These are phyloP conservation scores for Pseudogymnoascus sp. DNA, from an alignment of 2,329 filamentous ascomycete genomes.

Conservation along the genomic window DNA sequence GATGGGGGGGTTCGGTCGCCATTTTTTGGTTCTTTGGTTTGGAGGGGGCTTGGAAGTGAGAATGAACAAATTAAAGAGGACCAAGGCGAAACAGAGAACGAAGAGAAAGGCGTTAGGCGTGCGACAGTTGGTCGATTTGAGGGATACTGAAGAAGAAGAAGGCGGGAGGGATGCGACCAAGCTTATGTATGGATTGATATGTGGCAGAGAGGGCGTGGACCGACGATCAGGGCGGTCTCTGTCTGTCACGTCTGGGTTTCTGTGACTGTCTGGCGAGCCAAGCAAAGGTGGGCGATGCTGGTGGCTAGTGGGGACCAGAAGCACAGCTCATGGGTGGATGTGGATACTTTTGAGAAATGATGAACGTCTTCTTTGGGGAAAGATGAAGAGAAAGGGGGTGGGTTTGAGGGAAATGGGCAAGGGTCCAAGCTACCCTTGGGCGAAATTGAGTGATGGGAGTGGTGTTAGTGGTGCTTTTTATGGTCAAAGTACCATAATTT, in stretches of 20 bases:
- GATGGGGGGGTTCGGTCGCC: not conserved
- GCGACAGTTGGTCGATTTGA: conserved; percentile 1
- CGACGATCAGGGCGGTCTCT: not conserved
- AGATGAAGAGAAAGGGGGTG: not conserved
- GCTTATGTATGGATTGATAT: conserved; percentile 4
- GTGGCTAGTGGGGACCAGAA: not conserved
- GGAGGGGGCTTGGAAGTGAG: not conserved
- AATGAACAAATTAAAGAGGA: not conserved
- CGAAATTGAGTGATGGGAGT: not conserved
- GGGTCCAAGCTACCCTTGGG: conserved; percentile 7
- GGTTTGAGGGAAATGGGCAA: not conserved
- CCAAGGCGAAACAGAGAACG: not conserved
- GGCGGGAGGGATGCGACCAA: not conserved
- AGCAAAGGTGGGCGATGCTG: not conserved
- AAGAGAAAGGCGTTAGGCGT: not conserved
- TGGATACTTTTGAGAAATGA: not conserved
- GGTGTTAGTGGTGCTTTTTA: not conserved
- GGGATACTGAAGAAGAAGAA: not conserved
- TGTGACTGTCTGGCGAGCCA: not conserved
- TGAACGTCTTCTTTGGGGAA: not conserved
- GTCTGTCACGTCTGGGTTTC: conserved; percentile 4
- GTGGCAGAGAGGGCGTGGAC: not conserved
- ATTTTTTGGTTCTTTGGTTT: not conserved
- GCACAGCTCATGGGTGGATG: not conserved
- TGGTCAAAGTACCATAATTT: not conserved